phyloP scores from a whole-genome alignment of 768 basidiomycete species.

The Lentinula sp. region DNA sequence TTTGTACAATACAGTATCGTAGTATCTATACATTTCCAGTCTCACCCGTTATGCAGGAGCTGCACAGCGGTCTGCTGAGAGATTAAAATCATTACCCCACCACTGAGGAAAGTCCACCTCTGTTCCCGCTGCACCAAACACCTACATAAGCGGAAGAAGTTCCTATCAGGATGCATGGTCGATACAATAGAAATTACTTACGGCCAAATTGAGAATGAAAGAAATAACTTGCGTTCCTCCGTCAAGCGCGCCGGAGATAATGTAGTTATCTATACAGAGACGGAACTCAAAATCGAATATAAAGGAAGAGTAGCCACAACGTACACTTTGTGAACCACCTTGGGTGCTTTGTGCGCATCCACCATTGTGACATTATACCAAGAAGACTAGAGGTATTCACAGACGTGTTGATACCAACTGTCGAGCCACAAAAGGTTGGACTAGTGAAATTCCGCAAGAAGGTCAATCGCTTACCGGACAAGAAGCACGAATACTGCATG shows the following conservation, averaged over 20 bases:
- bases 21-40: not conserved
- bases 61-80: constrained; percentile 2
- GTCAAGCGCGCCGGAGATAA: constrained; percentile 32
- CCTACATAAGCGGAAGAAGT: not conserved
- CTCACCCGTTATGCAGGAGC: not conserved
- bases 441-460: not conserved
- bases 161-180: too few species aligned
- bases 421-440: constrained; percentile 13
- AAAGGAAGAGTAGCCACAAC: not conserved
- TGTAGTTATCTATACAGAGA: constrained; percentile 24
- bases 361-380: constrained; percentile 14
- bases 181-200: constrained; percentile 4
- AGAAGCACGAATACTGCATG: constrained; percentile 9
- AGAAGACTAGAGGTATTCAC: constrained; percentile 13
- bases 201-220: constrained; percentile 24
- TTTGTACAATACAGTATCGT: too few species aligned
- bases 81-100: constrained; percentile 13
- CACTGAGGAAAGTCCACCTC: constrained; percentile 8
- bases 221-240: constrained; percentile 31
- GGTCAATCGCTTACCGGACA: constrained; percentile 12
- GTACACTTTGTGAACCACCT: constrained; percentile 31
- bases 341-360: constrained; percentile 27
- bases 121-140: constrained; percentile 1
- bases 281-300: not conserved
- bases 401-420: constrained; percentile 26